phyloP scores from a whole-genome alignment of 202 grass and related monocot species.

The Cymbopogon flexuosus region DNA sequence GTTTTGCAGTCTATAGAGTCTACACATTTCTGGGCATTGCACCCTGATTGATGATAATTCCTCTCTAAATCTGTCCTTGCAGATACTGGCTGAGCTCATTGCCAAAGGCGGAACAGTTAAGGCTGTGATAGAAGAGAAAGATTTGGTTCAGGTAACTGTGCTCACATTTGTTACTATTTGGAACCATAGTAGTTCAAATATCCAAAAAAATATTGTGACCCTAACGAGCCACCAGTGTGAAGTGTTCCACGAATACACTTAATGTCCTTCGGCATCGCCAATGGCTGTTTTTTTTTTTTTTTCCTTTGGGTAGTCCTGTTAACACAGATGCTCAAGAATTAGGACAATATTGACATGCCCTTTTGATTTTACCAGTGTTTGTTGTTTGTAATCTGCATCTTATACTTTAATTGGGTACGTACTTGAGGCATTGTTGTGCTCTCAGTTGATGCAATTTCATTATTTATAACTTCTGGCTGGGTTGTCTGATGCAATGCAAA shows the following conservation, averaged over 20 bases:
- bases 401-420: not conserved
- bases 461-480: conserved; percentile 12
- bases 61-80: conserved; percentile 14
- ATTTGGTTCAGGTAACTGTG: conserved; percentile 80
- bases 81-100: conserved; percentile 80
- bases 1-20: not conserved
- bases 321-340: not conserved
- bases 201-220: not conserved
- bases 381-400: not conserved
- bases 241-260: not conserved
- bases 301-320: not conserved
- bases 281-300: not conserved
- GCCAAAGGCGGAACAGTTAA: conserved; percentile 79
- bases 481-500: not conserved
- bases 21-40: not conserved
- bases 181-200: not conserved
- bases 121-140: conserved; percentile 79
- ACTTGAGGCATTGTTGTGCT: not conserved
- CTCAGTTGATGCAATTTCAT: conserved; percentile 1
- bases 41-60: not conserved
- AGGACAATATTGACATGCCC: not conserved
- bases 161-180: conserved; percentile 14
- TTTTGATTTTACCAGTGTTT: not conserved
- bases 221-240: not conserved
- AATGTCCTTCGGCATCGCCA: not conserved